Evolutionary conservation across 352 stramenopile genomes (phyloP), one percentile per base, ranked within the genome.

Genomic region (Thraustotheca clavata): DNA sequence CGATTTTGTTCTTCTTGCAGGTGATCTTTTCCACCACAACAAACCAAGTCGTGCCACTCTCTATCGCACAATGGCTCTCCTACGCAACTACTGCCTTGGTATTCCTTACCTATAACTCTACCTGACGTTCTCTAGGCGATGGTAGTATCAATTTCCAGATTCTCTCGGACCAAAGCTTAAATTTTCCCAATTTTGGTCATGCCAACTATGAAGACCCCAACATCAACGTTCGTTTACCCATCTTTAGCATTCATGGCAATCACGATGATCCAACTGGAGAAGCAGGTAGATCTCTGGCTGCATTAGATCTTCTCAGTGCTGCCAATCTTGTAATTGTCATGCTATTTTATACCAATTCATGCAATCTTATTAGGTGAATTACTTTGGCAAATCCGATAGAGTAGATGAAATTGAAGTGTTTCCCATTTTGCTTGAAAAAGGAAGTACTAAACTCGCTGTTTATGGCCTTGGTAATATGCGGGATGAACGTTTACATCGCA

Each of bases 211-310:
- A 98, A 68, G 94, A 99, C 72, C 89, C 91, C 18, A 96, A 97
- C 62, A 91, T 85, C 71, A 93, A 96, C 69, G 85, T 98, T 38
- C 76, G 97, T 66, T 78, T 99, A 31, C 96, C 97, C 3, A 84
- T 99, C 18, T 99, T 99, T 70, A 89, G 83, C 61, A 99, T 99
- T 70, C 96, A 99, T 73, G 97, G 97, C 14, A 99, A 99, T 81
- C 97, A 99, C 79, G 97, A 99, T 74, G 96, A 99, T 76, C 97
- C 97, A 9, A 95, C 94, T 12, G 79, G 96, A 38, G 96, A 99
- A 55, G 91, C 86, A 40, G 62, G 69, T 34, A 77, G 73, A 59
- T 86, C 96, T 26, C 80, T 99, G 22, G 94, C 95, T 47, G 96
- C 97, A 5, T 69, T 99, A 4, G 96, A 99, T 71, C 55, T 99